Base-by-base conservation (phyloP, 1,284 basidiomycete species). In the Malassezia restricta region DNA sequence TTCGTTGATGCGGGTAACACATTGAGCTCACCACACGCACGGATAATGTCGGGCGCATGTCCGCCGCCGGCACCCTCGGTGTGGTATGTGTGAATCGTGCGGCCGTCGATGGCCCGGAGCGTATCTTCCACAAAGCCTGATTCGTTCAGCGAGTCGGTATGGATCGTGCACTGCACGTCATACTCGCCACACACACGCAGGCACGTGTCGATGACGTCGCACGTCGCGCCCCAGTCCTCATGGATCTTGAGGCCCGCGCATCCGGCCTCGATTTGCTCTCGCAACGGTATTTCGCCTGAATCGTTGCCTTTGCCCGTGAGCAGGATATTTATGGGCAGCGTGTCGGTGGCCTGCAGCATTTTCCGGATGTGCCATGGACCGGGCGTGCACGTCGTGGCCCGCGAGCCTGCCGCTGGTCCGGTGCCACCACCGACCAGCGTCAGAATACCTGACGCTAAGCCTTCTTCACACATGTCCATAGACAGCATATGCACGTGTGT, bases 1-100 rank as follows among this genome's bases (percentile, higher is more conserved):
- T 94, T 99, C 4, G 94, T 99, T 5, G 92, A 96, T 7, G 86
- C 89, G 0, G 94, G 94, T n/a, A 98, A 77, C 1, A 98, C 89
- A 58, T 98, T 94, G 3, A 82, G 76, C 31, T 83, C 81, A 37
- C 86, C 88, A 61, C 89, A 92, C 20, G 95, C 91, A 12, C 88
- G 84, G 69, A 99, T 94, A 74, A 98, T 95, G 68, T 98, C 94
- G 0, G 94, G 94, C 3, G 92, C 92, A 71, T 96, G 92, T 3
- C 94, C 92, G 24, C 92, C 92, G 14, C 66, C 68, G 0, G 62
- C 66, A 29, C 65, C 66, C 33, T 68, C 71, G 1, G 67, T 67
- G 49, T 72, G 66, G 53, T 73, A 65, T 8, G 91, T 94, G 71
- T 98, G 92, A 55, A 99, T 96, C 0, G 90, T 92, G 20, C 91